Evolutionary conservation across 768 basidiomycete species (phyloP), one percentile per base, ranked within the genome.

Genomic region (Saitozyma sp.): DNA sequence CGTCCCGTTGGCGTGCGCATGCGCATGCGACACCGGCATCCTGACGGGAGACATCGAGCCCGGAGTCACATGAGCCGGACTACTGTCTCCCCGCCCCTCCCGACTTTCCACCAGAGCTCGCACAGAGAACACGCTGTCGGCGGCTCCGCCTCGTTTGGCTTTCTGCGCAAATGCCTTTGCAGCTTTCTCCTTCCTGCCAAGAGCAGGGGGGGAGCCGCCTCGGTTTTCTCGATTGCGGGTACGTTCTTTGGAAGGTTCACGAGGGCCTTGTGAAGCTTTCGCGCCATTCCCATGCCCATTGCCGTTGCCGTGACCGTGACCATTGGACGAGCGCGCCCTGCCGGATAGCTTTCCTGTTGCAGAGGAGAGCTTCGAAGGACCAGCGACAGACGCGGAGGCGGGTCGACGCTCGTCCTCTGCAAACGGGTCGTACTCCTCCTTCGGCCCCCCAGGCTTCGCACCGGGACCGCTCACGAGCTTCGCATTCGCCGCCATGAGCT

Each of bases 351-450:
- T 16, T 8, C 45, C 29, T 5, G 2, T 29, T 5, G 29, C 5
- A 29, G 45, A 46, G 45, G 45, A 11, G 11, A 20, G 40, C 54
- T 56, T n/a, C 53, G 61, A 8, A 53, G 53, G n/a, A 54, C 54
- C 9, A 53, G 9, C 51, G 51, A 29, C 51, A 11, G 38, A 52
- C 2, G 13, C 19, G 64, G 39, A 3, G 17, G 20, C 51, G 29
- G 64, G 54, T 19, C 9, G 17, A 8, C 49, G 48, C 52, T 62
- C 74, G 56, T 72, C 74, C 54, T 75, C 74, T 16, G 71, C 74
- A 59, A 75, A 75, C 1, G 74, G 74, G 59, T 75, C 55, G 50
- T 71, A 75, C 14, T 67, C 73, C 37, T 54, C 40, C 7, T 49
- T 41, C 56, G 45, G 50, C 29, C 40, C 45, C 11, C 19, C 59